These are phyloP conservation scores for Aureobasidium vineae DNA, from an alignment of 2,329 filamentous ascomycete genomes.

Conservation along the genomic window DNA sequence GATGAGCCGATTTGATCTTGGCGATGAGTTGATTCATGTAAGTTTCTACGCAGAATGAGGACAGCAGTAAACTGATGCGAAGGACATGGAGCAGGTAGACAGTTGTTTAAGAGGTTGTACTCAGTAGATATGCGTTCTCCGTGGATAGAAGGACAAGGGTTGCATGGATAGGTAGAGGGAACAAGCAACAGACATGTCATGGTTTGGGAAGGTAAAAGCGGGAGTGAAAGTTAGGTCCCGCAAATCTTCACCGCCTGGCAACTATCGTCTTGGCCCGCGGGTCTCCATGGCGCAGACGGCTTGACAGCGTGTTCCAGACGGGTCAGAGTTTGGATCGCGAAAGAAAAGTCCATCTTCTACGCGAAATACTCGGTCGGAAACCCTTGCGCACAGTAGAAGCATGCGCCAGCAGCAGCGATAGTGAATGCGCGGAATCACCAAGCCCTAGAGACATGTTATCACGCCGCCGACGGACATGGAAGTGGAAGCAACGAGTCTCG, in stretches of 20 bases:
- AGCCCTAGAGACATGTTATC: conserved; percentile 26
- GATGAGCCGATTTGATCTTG: conserved; percentile 3
- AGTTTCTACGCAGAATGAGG: background rate
- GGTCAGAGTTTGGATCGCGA: conserved; percentile 19
- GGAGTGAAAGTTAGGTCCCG: conserved; percentile 9
- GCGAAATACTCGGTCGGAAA: background rate
- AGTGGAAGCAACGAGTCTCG: conserved; percentile 26
- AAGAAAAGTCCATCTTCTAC: conserved; percentile 17
- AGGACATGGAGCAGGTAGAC: background rate
- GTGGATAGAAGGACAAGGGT: background rate
- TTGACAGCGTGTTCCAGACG: conserved; percentile 12
- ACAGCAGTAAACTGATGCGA: background rate
- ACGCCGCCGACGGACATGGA: conserved; percentile 24
- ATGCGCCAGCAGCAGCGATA: background rate
- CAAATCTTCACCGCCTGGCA: conserved; percentile 21
- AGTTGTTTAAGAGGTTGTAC: background rate
- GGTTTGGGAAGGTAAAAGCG: background rate
- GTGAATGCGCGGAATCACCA: conserved; percentile 19
- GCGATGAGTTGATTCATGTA: background rate
- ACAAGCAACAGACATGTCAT: conserved; percentile 7
- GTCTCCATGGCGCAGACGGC: conserved; percentile 3
- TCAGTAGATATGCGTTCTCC: background rate
- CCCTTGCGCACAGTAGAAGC: conserved; percentile 11
- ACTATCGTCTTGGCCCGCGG: conserved; percentile 9
- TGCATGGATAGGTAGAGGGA: background rate